phyloP scores from a whole-genome alignment of 2,329 filamentous ascomycete species.

The Trichoderma sp. region DNA sequence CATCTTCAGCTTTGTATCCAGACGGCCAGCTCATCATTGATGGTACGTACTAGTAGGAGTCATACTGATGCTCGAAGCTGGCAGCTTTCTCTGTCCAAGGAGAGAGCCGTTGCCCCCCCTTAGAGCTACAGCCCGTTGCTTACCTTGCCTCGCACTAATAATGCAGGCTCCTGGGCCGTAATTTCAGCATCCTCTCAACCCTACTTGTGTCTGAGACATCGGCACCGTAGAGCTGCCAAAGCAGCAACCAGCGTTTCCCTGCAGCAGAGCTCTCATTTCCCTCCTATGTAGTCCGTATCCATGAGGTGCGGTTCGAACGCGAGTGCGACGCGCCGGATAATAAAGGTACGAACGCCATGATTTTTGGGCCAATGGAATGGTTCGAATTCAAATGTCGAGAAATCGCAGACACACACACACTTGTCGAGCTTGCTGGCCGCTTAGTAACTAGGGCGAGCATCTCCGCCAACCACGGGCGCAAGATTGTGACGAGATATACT shows the following conservation, averaged over 20 bases:
- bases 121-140: neutral
- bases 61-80: neutral
- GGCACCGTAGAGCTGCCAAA: neutral
- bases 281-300: no score
- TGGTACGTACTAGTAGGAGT: no score
- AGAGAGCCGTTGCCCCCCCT: neutral
- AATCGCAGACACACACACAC: neutral
- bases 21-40: neutral
- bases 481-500: neutral
- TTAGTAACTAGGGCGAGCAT: neutral
- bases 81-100: neutral
- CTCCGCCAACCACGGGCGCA: neutral
- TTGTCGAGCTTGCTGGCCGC: neutral
- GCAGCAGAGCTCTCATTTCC: neutral
- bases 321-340: neutral
- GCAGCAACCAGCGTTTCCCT: neutral
- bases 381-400: neutral
- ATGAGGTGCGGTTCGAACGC: neutral
- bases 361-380: neutral
- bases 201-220: constrained; percentile 6
- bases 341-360: no score
- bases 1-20: neutral
- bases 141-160: neutral
- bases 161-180: neutral
- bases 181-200: neutral